Base-by-base conservation (phyloP, 139 green algal genomes). In the Picochlorum sp. region DNA sequence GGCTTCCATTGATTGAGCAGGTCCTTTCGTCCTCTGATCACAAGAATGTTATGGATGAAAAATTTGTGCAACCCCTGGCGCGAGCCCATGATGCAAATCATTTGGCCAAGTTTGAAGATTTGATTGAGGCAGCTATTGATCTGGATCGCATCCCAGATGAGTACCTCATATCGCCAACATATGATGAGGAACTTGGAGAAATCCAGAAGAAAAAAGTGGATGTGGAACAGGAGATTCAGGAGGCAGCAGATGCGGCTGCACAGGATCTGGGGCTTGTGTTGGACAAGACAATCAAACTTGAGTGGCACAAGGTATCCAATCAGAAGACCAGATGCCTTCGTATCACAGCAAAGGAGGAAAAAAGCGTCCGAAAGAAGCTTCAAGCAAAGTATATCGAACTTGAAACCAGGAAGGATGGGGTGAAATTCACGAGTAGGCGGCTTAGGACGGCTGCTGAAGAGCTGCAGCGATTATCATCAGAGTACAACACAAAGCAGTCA, bases 271-370 rank as follows among this genome's bases (percentile, higher is more conserved):
- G 82, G 9, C 76, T 97, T 37, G 63, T 79, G 34, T 62, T 94
- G 61, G 81, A 90, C 76, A 95, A 95, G 73, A 90, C 73, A 15
- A 58, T 95, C 56, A 95, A 96, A 62, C 77, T 97, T 62, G 90
- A 96, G 73, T 97, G 90, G 90, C 83, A 95, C 76, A 88, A 87
- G 74, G 50, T 45, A 4, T 45, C 59, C 62, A 84, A 84, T 75
- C 75, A 57, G 23, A 73, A 78, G 47, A 83, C 82, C 16, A 77
- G 89, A 49, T 96, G 88, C 75, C 74, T 97, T 65, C 79, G 91
- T 63, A 94, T 97, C 70, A 96, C 90, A 4, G 54, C 72, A 7
- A 96, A 96, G 69, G 91, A 98, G 74, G 89, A 97, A 77, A 88
- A 86, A 64, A 72, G 63, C 13, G 85, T 96, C 31, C 77, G 92